Evolutionary conservation across 805 yeast species (phyloP), one percentile per base, ranked within the genome.

Genomic region (Wickerhamiella dianesei): DNA sequence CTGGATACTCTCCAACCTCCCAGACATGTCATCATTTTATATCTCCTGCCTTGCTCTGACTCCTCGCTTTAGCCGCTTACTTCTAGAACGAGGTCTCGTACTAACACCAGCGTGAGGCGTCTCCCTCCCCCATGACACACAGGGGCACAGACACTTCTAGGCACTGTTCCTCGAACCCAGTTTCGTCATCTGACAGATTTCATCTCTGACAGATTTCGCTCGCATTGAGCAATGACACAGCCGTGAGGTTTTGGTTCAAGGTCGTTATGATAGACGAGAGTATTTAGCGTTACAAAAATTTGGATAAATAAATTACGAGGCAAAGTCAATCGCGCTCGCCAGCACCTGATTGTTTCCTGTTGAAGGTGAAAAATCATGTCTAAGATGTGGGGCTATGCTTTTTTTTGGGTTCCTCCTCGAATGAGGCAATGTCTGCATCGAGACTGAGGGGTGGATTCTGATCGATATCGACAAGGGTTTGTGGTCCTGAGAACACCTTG

Each of bases 401-500:
- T 37, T 19, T 37, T 37, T 18, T 18, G 21, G 21, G 20, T 5
- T 35, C 37, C 6, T 35, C 17, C 14, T 35, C 37, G n/a, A 4
- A 5, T 6, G 17, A 14, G 14, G 37, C 37, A 35, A n/a, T n/a
- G 4, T 14, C 17, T 12, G 37, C 17, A 6, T 35, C 17, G 16
- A 35, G 17, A 8, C 17, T 6, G 16, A 16, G n/a, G 37, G 16
- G 17, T n/a, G 17, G 17, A n/a, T n/a, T n/a, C 16, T 6, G 37
- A 35, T 25, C 32, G 32, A 25, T 6, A 6, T 25, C 32, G 6
- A 12, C 32, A 25, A 25, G 49, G 21, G 53, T 51, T 39, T 54
- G 50, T 8, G 59, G 59, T 4, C 59, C 59, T 3, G 45, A 41
- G 48, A 55, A 56, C 12, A 46, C 45, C 40, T 45, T 44, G 36